A percentile compares a stretch with the other conserved stretches of the same genome.
phyloP scores from a whole-genome alignment of 208 protist species.

The Giardia duodenalis region DNA sequence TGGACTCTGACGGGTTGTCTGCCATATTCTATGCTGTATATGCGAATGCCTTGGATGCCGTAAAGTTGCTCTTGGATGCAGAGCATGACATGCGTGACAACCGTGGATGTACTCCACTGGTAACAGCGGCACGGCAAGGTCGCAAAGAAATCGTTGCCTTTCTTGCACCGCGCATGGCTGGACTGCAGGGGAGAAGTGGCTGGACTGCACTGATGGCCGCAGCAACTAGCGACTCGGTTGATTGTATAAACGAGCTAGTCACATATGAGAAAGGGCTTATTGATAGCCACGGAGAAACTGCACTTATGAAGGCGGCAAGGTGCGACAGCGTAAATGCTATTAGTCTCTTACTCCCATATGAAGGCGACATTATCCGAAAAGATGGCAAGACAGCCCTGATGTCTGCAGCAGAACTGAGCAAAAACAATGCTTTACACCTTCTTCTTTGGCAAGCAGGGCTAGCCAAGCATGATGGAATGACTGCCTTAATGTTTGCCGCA shows the following conservation, averaged over 20 bases:
- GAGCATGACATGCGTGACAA: neutral
- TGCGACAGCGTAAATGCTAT: neutral
- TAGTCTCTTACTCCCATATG: neutral
- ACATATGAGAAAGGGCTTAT: neutral
- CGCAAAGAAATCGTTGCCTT: neutral
- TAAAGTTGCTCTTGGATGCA: neutral
- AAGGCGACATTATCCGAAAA: neutral
- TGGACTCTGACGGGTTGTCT: neutral
- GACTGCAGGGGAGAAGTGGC: neutral
- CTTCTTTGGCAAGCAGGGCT: neutral
- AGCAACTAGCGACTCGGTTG: neutral
- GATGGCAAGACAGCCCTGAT: neutral
- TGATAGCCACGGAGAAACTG: neutral
- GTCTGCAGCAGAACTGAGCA: neutral
- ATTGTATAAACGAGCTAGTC: neutral
- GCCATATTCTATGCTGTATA: neutral
- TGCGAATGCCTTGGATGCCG: neutral
- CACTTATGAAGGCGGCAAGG: neutral
- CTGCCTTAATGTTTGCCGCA: neutral
- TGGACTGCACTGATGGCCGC: neutral
- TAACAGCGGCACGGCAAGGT: neutral
- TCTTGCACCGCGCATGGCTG: neutral
- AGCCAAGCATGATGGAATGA: neutral
- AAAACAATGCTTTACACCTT: neutral
- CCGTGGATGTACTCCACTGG: neutral